Evolutionary conservation across 495 filamentous ascomycete genomes (phyloP).

Genomic region (Talaromyces proteolyticus): DNA sequence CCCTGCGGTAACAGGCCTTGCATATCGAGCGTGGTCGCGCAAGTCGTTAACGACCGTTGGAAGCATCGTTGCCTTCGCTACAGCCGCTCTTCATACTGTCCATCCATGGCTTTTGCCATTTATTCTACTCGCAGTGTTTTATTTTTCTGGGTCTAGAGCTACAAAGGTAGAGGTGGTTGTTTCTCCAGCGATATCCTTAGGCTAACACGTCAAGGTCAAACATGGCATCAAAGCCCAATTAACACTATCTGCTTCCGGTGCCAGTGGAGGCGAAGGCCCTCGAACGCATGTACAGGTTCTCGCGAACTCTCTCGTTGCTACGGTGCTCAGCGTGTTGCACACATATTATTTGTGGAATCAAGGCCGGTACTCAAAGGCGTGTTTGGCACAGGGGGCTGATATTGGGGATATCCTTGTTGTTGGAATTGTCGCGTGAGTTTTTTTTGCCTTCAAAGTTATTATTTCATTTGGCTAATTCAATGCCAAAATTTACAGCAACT

Average conservation of each 20-base stretch:
- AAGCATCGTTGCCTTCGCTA: constrained; percentile 59
- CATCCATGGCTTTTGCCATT: constrained; percentile 93
- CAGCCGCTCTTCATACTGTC: constrained; percentile 72
- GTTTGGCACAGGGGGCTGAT: constrained; percentile 28
- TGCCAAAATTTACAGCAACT: constrained; percentile 47
- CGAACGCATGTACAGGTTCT: constrained; percentile 86
- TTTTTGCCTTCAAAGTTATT: neutral
- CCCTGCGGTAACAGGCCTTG: constrained; percentile 55
- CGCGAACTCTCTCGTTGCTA: constrained; percentile 78
- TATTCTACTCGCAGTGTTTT: constrained; percentile 76
- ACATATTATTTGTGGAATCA: constrained; percentile 39
- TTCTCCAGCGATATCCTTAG: neutral
- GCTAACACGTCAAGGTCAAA: constrained; percentile 54
- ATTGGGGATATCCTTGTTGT: constrained; percentile 46
- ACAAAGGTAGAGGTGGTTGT: constrained; percentile 58
- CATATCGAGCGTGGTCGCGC: constrained; percentile 64
- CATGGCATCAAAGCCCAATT: constrained; percentile 76
- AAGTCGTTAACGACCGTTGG: constrained; percentile 74
- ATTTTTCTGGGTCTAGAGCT: constrained; percentile 72
- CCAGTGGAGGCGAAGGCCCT: constrained; percentile 69
- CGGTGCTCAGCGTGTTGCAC: constrained; percentile 66
- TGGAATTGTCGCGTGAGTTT: constrained; percentile 49
- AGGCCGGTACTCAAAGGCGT: constrained; percentile 12
- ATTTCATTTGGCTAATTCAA: too few species aligned
- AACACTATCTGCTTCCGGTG: constrained; percentile 68